Conservation (phyloP, 805 yeast genomes). For the Ogataea polymorpha region DNA sequence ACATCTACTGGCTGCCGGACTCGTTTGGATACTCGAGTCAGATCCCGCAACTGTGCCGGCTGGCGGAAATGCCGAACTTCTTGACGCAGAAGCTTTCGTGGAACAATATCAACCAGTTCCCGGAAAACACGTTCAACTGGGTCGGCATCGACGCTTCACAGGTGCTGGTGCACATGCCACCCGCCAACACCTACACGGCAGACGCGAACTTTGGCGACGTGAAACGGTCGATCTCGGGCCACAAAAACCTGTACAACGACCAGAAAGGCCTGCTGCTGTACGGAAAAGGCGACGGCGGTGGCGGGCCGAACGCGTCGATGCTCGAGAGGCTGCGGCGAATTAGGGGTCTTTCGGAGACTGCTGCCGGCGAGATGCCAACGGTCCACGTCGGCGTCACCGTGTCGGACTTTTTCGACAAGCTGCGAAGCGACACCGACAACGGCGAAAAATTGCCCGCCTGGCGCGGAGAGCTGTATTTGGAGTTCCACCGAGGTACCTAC, state of each 20-base stretch:
- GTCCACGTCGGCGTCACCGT: slow-evolving; percentile 76
- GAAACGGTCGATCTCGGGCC: slow-evolving; percentile 70
- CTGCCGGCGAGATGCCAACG: slow-evolving; percentile 71
- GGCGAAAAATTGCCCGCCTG: slow-evolving; percentile 77
- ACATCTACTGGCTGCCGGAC: slow-evolving; percentile 93
- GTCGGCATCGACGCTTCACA: slow-evolving; percentile 92
- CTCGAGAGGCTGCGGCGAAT: slow-evolving; percentile 87
- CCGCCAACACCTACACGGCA: slow-evolving; percentile 93
- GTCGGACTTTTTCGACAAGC: slow-evolving; percentile 72
- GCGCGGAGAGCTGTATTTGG: slow-evolving; percentile 92
- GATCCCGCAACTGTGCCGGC: slow-evolving; percentile 86
- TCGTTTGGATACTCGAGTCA: slow-evolving; percentile 96
- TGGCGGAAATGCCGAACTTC: slow-evolving; percentile 81
- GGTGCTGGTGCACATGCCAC: slow-evolving; percentile 96
- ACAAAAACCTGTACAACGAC: slow-evolving; percentile 77
- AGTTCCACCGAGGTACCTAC: slow-evolving; percentile 95
- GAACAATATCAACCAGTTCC: slow-evolving; percentile 92
- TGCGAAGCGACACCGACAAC: slow-evolving; percentile 57
- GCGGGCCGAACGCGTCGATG: slow-evolving; percentile 95
- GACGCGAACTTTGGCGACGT: slow-evolving; percentile 93
- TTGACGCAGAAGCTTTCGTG: slow-evolving; percentile 92
- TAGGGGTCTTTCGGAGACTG: slow-evolving; percentile 80
- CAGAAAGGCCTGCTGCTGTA: slow-evolving; percentile 78
- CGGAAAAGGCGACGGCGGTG: slow-evolving; percentile 98
- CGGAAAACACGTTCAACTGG: slow-evolving; percentile 92